phyloP scores from a whole-genome alignment of 116 monocot species.

The Papilionanthe hybrid region DNA sequence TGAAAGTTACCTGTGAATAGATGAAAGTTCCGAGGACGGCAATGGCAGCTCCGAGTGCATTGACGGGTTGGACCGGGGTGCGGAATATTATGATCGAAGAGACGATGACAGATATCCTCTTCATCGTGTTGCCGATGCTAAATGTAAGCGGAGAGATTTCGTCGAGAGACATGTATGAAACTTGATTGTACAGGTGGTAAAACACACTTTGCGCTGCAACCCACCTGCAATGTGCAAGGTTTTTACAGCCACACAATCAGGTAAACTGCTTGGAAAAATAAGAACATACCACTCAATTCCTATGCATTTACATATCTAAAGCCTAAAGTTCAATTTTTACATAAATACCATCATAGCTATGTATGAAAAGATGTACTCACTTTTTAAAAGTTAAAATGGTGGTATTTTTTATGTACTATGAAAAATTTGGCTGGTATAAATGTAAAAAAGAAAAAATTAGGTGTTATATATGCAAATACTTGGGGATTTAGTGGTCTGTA shows the following conservation, averaged over 20 bases:
- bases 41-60: slow-evolving; percentile 30
- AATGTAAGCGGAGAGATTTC: slow-evolving; percentile 32
- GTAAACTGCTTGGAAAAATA: not conserved
- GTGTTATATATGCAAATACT: too few species aligned
- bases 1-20: slow-evolving; percentile 12
- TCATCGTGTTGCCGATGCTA: slow-evolving; percentile 30
- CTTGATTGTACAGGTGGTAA: slow-evolving; percentile 35
- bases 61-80: slow-evolving; percentile 25
- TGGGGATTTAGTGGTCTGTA: too few species aligned
- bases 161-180: slow-evolving; percentile 29
- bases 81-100: slow-evolving; percentile 28
- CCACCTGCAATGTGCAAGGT: slow-evolving; percentile 14
- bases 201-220: slow-evolving; percentile 27
- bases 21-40: slow-evolving; percentile 27
- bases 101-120: slow-evolving; percentile 29
- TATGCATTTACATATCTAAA: too few species aligned
- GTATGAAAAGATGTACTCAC: too few species aligned
- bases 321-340: too few species aligned
- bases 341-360: too few species aligned
- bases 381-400: too few species aligned
- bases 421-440: too few species aligned
- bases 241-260: slow-evolving; percentile 5
- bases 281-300: too few species aligned
- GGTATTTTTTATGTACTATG: too few species aligned
- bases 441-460: not conserved